phyloP scores from a whole-genome alignment of 1,284 basidiomycete genomes.

The Trichosporon ovoides region DNA sequence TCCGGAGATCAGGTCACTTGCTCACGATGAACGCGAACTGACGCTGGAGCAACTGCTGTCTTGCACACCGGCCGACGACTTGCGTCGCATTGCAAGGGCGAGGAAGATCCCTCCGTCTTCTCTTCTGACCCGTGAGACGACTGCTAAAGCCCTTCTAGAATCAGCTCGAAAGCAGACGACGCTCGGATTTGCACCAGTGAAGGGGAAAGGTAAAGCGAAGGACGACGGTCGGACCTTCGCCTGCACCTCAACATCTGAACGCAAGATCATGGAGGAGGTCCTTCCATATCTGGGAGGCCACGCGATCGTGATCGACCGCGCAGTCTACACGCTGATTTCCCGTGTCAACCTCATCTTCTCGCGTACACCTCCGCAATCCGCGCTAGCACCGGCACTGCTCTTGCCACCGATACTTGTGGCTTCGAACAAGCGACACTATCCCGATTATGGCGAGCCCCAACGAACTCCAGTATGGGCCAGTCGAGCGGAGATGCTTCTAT shows the following conservation, averaged over 20 bases:
- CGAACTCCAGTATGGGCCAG: constrained; percentile 68
- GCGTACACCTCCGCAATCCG: constrained; percentile 58
- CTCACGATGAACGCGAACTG: constrained; percentile 29
- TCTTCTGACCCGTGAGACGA: constrained; percentile 54
- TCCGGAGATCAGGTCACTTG: constrained; percentile 27
- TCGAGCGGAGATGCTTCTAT: constrained; percentile 66
- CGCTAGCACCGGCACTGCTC: constrained; percentile 52
- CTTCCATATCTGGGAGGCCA: constrained; percentile 34
- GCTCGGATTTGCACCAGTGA: constrained; percentile 44
- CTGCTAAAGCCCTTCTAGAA: constrained; percentile 57
- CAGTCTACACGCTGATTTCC: constrained; percentile 57
- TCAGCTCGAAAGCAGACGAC: constrained; percentile 52
- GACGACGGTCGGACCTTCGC: constrained; percentile 9
- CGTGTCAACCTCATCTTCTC: constrained; percentile 85
- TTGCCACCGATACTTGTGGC: constrained; percentile 66
- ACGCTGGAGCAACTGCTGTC: constrained; percentile 45
- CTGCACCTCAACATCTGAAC: constrained; percentile 24
- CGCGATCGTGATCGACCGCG: constrained; percentile 37
- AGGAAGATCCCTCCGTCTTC: constrained; percentile 51
- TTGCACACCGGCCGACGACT: constrained; percentile 46
- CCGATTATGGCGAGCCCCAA: constrained; percentile 60
- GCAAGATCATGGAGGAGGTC: constrained; percentile 28
- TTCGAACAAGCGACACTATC: constrained; percentile 75
- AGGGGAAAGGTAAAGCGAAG: constrained; percentile 53
- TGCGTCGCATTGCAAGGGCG: constrained; percentile 59